Evolutionary conservation across 169 alveolate genomes (phyloP).

Genomic region (Plasmodium yoelii): DNA sequence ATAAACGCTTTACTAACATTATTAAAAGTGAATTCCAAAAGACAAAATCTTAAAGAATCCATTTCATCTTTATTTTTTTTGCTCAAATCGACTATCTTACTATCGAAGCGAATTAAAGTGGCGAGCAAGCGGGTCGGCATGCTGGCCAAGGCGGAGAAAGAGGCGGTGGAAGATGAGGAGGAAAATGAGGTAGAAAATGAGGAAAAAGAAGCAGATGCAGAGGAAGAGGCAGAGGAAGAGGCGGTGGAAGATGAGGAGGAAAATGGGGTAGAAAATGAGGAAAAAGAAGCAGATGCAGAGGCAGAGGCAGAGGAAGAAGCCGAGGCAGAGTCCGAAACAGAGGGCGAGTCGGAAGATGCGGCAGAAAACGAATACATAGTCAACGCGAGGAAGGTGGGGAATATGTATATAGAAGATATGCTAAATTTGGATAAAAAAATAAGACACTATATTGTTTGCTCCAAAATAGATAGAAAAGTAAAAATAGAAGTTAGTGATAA

Average conservation of each 20-base stretch:
- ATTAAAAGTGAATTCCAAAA: constrained; percentile 19
- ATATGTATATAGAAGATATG: constrained; percentile 30
- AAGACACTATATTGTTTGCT: constrained; percentile 2
- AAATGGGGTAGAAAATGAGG: background rate
- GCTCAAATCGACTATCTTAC: constrained; percentile 3
- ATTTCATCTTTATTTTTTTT: constrained; percentile 2
- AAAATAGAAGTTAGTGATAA: constrained; percentile 3
- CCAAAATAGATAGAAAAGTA: constrained; percentile 10
- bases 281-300: background rate
- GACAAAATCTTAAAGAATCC: constrained; percentile 10
- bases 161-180: too few species aligned
- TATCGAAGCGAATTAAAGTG: constrained; percentile 15
- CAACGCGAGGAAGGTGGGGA: background rate
- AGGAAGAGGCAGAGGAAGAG: background rate
- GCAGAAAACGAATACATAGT: background rate
- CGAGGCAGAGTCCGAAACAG: too few species aligned
- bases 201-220: background rate
- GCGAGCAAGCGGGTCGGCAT: background rate
- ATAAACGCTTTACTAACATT: constrained; percentile 15
- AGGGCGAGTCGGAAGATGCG: too few species aligned
- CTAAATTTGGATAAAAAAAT: constrained; percentile 10
- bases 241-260: background rate
- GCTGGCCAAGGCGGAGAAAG: too few species aligned
- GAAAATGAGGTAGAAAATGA: background rate
- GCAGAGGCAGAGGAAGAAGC: background rate